Base-by-base conservation (phyloP, 116 monocot species). In the Trichopus zeylanicus region DNA sequence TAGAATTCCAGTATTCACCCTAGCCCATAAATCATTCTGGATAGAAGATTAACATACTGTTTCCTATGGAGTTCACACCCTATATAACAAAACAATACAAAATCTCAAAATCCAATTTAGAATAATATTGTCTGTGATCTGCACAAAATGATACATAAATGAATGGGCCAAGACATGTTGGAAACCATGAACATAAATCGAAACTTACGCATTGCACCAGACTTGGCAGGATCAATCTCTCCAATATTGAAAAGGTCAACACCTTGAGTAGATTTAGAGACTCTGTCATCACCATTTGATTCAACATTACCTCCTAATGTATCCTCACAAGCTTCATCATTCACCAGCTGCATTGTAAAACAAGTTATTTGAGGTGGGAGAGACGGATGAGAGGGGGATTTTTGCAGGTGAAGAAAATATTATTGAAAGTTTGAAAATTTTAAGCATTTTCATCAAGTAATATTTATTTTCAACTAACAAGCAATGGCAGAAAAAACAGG, bases 171-270 rank as follows among this genome's bases (percentile, higher is more conserved):
- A 16, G 13, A 16, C 42, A 42, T 15, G 13, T n/a, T n/a, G 13
- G 12, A 1, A 42, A 42, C 16, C n/a, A 13, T 42, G 7, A 42
- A 42, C 13, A 33, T 33, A 42, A 42, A 16, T 42, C n/a, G 13
- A 42, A 46, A 67, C 88, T 72, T 74, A 94, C 94, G 67, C 94
- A 89, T 89, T 19, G 94, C 89, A 65, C 76, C 70, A 46, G 83
- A 86, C 64, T 83, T 94, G 27, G 70, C 69, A 71, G 89, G 94
- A 53, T 94, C 89, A 23, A 4, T 49, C 67, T 89, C 94, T 32
- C 86, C 80, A 69, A 51, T 57, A 29, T 78, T 65, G 56, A 86
- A 94, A 18, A 61, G 76, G 69, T 94, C 94, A 53, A 63, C 35
- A 22, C 83, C 75, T 55, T 59, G 31, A 31, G 56, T 38, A 37